Conservation (phyloP, 2,329 filamentous ascomycete genomes). For the Cercospora sesami region DNA sequence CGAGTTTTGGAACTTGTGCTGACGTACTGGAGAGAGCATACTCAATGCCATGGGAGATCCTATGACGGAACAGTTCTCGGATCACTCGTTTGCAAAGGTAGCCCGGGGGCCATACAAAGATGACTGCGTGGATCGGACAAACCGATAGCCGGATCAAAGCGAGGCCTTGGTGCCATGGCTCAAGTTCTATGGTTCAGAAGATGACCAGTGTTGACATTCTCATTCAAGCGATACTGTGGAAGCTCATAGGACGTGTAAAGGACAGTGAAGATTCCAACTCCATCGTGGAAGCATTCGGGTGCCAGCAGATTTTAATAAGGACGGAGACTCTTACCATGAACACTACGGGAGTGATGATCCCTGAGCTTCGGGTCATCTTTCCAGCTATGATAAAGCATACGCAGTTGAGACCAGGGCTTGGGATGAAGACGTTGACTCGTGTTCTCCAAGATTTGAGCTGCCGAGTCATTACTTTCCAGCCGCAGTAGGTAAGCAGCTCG, state of each 20-base stretch:
- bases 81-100: neutral
- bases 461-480: neutral
- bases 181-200: neutral
- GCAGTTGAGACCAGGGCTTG: neutral
- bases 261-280: too few relatives aligned
- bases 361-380: neutral
- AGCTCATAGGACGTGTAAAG: neutral
- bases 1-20: constrained; percentile 17
- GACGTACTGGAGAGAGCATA: neutral
- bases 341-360: neutral
- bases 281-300: too few relatives aligned
- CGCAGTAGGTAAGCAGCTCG: neutral
- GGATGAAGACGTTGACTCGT: neutral
- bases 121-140: neutral
- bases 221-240: neutral
- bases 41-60: neutral
- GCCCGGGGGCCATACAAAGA: neutral
- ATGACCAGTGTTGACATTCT: neutral
- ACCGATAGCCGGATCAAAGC: neutral
- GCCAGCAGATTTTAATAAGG: neutral
- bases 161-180: neutral
- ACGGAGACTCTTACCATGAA: neutral
- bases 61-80: neutral
- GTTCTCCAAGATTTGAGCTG: neutral
- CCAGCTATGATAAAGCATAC: neutral